phyloP scores from a whole-genome alignment of 1,139 yeast species.

The Yamadazyma membranifaciens region DNA sequence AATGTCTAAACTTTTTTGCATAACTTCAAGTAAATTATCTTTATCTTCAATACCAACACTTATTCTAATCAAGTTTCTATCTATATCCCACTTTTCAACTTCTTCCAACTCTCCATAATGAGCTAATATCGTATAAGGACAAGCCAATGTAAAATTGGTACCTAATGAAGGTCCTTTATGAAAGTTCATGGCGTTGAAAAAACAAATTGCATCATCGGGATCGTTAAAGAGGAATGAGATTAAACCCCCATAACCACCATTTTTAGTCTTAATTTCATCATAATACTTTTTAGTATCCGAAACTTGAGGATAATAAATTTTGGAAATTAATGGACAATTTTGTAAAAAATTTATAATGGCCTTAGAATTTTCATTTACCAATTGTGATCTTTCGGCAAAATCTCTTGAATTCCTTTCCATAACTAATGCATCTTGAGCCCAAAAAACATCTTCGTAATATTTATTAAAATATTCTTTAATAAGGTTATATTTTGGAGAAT shows the following conservation, averaged over 20 bases:
- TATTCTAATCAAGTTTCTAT: slow-evolving; percentile 72
- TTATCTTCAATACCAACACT: slow-evolving; percentile 80
- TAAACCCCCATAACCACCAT: slow-evolving; percentile 94
- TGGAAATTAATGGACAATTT: slow-evolving; percentile 50
- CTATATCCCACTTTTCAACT: slow-evolving; percentile 83
- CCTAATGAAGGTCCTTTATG: slow-evolving; percentile 96
- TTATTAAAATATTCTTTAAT: slow-evolving; percentile 55
- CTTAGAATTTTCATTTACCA: slow-evolving; percentile 66
- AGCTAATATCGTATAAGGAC: slow-evolving; percentile 89
- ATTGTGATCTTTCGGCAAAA: slow-evolving; percentile 65
- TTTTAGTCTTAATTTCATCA: slow-evolving; percentile 62
- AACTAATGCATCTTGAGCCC: slow-evolving; percentile 94
- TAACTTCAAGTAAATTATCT: slow-evolving; percentile 52
- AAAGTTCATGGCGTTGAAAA: slow-evolving; percentile 71
- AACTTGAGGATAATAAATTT: slow-evolving; percentile 70
- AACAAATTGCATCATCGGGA: slow-evolving; percentile 63
- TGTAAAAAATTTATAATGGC: slow-evolving; percentile 51
- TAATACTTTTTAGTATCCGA: slow-evolving; percentile 58
- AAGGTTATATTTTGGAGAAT: slow-evolving; percentile 48
- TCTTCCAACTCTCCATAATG: slow-evolving; percentile 84
- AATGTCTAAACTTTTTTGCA: slow-evolving; percentile 57
- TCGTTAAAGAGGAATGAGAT: slow-evolving; percentile 73
- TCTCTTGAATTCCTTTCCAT: slow-evolving; percentile 93
- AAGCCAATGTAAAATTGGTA: slow-evolving; percentile 86
- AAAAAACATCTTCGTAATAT: slow-evolving; percentile 69